Evolutionary conservation across 2,329 filamentous ascomycete species (phyloP).

Genomic region (Elsinoe batatas): DNA sequence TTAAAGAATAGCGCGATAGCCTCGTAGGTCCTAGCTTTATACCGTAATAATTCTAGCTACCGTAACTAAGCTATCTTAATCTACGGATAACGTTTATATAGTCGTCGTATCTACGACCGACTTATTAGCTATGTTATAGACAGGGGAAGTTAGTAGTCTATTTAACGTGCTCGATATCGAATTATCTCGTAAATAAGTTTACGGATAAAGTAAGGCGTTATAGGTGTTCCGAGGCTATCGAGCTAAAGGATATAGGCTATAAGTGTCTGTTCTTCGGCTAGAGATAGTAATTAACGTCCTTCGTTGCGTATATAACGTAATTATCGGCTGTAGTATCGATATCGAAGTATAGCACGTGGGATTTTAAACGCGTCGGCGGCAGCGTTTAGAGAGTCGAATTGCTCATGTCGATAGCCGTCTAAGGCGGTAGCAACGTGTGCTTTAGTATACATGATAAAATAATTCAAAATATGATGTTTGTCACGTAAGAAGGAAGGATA

Average conservation of each 20-base stretch:
- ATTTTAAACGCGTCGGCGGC: too few relatives aligned
- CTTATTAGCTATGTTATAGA: too few relatives aligned
- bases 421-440: too few relatives aligned
- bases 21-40: background rate
- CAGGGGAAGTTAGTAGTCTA: too few relatives aligned
- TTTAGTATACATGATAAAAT: too few relatives aligned
- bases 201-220: background rate
- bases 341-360: too few relatives aligned
- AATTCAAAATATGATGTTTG: too few relatives aligned
- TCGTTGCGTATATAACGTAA: too few relatives aligned
- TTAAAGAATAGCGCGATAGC: background rate
- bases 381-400: too few relatives aligned
- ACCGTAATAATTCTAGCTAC: background rate
- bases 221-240: background rate
- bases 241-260: background rate
- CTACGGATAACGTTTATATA: background rate
- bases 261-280: background rate
- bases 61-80: background rate
- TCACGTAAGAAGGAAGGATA: too few relatives aligned
- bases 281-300: background rate
- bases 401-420: too few relatives aligned
- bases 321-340: background rate
- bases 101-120: background rate
- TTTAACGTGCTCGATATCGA: background rate
- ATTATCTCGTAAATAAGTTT: background rate